These are phyloP conservation scores for Magnusiomyces fungicola DNA, from an alignment of 1,139 yeast species.

Conservation along the genomic window DNA sequence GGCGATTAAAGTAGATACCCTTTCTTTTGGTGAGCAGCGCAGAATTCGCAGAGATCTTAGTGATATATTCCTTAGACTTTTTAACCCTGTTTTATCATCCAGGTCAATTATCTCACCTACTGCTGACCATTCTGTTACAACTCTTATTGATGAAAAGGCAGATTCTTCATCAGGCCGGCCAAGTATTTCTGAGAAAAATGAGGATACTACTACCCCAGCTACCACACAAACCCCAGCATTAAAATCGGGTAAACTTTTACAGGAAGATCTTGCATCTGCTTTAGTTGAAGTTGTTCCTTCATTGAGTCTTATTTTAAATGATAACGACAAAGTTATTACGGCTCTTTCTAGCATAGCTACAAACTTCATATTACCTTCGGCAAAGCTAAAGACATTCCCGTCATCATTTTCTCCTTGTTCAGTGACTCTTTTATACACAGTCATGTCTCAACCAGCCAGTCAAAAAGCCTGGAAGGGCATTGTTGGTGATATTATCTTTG, in stretches of 20 bases:
- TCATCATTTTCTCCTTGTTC: conserved; percentile 26
- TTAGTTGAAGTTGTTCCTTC: conserved; percentile 36
- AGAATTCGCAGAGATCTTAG: conserved; percentile 57
- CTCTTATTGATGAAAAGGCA: conserved; percentile 1
- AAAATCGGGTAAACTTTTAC: conserved; percentile 13
- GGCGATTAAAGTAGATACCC: conserved; percentile 48
- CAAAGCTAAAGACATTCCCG: conserved; percentile 35
- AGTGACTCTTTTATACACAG: conserved; percentile 19
- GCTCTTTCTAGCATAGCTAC: conserved; percentile 38
- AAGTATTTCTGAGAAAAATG: conserved; percentile 8
- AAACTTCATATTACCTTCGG: conserved; percentile 38
- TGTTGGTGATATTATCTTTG: conserved; percentile 35
- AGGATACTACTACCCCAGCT: conserved; percentile 13
- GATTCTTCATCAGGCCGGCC: conserved; percentile 16
- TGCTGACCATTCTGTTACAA: conserved; percentile 11
- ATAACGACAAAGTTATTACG: conserved; percentile 40
- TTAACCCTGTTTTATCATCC: conserved; percentile 38
- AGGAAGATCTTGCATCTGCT: conserved; percentile 36
- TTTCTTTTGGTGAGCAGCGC: conserved; percentile 56
- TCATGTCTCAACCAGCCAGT: conserved; percentile 23
- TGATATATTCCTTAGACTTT: conserved; percentile 53
- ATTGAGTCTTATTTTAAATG: conserved; percentile 39
- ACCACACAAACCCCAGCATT: conserved; percentile 6
- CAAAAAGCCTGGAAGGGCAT: conserved; percentile 35
- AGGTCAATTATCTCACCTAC: conserved; percentile 19